Conservation (phyloP, 73 alveolate species). For the Diophrys appendiculata region DNA sequence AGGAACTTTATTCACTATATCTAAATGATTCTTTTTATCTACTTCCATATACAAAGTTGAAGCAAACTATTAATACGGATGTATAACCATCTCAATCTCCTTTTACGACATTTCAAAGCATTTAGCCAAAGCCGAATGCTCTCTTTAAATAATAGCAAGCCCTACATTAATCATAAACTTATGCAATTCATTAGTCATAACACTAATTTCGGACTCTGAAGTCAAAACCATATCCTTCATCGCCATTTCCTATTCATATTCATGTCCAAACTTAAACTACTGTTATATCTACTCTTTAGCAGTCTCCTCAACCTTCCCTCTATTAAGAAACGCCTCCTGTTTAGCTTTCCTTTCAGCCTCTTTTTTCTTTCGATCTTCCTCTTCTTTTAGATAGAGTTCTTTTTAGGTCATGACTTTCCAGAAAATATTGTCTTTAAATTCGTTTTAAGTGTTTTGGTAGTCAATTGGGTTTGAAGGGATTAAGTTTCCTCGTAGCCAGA, state of each 20-base stretch:
- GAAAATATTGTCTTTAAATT: neutral
- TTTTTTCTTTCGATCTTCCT: neutral
- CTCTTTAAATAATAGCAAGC: conserved; percentile 34
- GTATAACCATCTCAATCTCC: conserved; percentile 34
- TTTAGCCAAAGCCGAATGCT: conserved; percentile 37
- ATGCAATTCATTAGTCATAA: conserved; percentile 43
- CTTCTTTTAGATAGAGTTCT: conserved; percentile 16
- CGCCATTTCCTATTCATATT: too few relatives aligned
- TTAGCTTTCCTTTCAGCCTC: too few relatives aligned
- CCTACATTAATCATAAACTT: conserved; percentile 29
- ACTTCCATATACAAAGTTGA: conserved; percentile 45
- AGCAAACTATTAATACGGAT: conserved; percentile 67
- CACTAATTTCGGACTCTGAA: conserved; percentile 46
- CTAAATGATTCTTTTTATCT: conserved; percentile 58
- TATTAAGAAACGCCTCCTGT: too few relatives aligned
- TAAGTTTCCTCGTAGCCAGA: neutral
- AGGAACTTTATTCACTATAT: conserved; percentile 63
- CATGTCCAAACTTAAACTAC: too few relatives aligned
- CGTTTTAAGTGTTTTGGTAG: neutral
- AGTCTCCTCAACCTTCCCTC: too few relatives aligned
- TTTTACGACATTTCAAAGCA: conserved; percentile 31
- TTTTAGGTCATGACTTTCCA: conserved; percentile 33
- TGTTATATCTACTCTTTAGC: too few relatives aligned
- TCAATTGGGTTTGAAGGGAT: neutral
- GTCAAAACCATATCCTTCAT: too few relatives aligned